These are phyloP conservation scores for Nannochloris sp. DNA, from an alignment of 139 green algal genomes.

Conservation along the genomic window DNA sequence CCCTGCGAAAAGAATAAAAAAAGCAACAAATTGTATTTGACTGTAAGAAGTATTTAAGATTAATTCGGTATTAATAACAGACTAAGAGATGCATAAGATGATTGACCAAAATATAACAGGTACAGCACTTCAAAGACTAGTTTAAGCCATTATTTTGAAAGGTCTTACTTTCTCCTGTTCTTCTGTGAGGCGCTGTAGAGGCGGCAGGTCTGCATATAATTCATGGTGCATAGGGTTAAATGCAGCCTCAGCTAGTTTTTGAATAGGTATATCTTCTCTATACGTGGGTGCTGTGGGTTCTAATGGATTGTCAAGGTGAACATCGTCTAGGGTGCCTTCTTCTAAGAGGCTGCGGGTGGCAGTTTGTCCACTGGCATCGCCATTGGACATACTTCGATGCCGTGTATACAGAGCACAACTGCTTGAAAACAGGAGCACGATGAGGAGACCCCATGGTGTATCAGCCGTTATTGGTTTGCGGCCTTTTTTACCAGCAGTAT, in stretches of 20 bases:
- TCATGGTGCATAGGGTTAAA: neutral
- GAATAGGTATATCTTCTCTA: neutral
- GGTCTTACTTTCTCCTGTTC: neutral
- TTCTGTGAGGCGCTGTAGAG: neutral
- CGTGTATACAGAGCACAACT: neutral
- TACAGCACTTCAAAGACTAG: no score
- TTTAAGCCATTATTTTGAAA: neutral
- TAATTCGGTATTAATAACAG: no score
- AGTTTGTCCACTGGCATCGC: neutral
- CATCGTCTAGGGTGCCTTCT: neutral
- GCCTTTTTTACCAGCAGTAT: no score
- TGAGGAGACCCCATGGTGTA: neutral
- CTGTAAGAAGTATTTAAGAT: neutral
- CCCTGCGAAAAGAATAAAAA: slow-evolving; percentile 7
- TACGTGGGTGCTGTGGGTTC: neutral
- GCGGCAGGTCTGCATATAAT: neutral
- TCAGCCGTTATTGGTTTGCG: no score
- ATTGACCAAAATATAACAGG: no score
- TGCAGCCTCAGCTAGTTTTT: neutral
- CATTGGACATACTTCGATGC: neutral
- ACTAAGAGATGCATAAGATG: no score
- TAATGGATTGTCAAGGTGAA: neutral
- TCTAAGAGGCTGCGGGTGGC: neutral
- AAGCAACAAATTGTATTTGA: neutral
- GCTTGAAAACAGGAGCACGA: neutral